Base-by-base conservation (phyloP, 2,329 filamentous ascomycete genomes). In the Epichloe scottii region DNA sequence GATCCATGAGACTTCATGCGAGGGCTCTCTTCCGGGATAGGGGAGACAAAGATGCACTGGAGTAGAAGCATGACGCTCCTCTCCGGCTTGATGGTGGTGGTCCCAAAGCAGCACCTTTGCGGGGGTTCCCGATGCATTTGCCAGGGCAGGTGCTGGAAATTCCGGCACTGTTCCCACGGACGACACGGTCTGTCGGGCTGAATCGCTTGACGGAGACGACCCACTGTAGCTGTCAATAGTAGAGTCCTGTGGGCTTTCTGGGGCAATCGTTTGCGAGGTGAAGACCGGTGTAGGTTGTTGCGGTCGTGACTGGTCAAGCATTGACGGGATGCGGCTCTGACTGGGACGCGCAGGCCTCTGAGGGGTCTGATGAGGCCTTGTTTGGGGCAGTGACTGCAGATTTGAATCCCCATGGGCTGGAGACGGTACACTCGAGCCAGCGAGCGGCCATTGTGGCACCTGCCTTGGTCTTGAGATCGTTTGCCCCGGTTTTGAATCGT, bases 1-100 rank as follows among this genome's bases (percentile, higher is more conserved):
- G 85, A 88, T 30, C 73, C 73, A 60, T 80, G 77, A 0, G 81
- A 80, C 50, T 73, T 69, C 3, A 74, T 70, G 23, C 75, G 71
- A 0, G 78, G 74, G 55, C 75, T 78, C 61, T 89, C 85, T 63
- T 89, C 86, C 0, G 82, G 83, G 49, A 90, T 89, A 0, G 86
- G 85, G 0, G 85, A 85, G 26, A 89, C 84, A 53, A 76, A 84
- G 84, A 85, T 12, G 73, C 68, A 56, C 75, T 78, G 3, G 83
- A 85, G 59, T 85, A 83, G 54, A 82, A 83, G 0, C 80, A 81
- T 0, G 80, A 83, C 30, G 73, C 75, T 1, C 79, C 80, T 57
- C 80, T 70, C 58, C 81, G 72, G 3, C 78, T 72, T 12, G 75
- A 79, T 3, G 80, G 80, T 0, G 81, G 81, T 17, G 80, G 80